Percentiles rank a stretch among this genome's conserved stretches.
Conservation (phyloP, 352 stramenopile species). For the Pythium grandisporangium region DNA sequence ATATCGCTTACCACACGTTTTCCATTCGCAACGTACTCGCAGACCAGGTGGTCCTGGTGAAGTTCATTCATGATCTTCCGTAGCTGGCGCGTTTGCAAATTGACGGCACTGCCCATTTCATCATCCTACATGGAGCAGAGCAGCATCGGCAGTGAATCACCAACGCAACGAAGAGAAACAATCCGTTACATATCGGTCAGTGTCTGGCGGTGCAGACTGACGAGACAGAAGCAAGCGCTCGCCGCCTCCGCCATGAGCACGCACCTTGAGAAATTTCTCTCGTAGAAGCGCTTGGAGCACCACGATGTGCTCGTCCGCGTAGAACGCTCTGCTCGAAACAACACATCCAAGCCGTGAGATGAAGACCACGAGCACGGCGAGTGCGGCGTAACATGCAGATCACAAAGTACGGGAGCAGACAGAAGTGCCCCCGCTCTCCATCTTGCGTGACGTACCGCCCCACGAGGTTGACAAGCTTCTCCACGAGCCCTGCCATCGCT, state of each 20-base stretch:
- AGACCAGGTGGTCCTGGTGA: constrained; percentile 80
- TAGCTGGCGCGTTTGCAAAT: constrained; percentile 82
- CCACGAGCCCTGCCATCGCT: constrained; percentile 69
- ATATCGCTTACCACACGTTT: no score
- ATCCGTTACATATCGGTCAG: no score
- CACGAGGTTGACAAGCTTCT: constrained; percentile 83
- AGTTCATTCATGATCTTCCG: constrained; percentile 87
- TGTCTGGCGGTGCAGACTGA: no score
- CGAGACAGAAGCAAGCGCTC: no score
- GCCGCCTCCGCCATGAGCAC: background rate
- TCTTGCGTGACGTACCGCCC: constrained; percentile 42
- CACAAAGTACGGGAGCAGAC: no score
- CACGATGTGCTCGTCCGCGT: constrained; percentile 83
- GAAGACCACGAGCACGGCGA: no score
- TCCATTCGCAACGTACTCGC: constrained; percentile 46
- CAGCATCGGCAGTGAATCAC: background rate
- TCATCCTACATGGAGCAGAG: constrained; percentile 43
- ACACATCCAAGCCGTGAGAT: no score
- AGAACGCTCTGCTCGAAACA: constrained; percentile 58
- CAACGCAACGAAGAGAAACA: background rate
- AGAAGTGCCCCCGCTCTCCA: no score
- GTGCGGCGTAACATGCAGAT: no score
- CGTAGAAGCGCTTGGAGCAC: constrained; percentile 77
- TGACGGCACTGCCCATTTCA: constrained; percentile 83
- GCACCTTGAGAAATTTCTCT: constrained; percentile 84